Base-by-base conservation (phyloP, 257 asterid genomes). In the Gentiana macrophylla region DNA sequence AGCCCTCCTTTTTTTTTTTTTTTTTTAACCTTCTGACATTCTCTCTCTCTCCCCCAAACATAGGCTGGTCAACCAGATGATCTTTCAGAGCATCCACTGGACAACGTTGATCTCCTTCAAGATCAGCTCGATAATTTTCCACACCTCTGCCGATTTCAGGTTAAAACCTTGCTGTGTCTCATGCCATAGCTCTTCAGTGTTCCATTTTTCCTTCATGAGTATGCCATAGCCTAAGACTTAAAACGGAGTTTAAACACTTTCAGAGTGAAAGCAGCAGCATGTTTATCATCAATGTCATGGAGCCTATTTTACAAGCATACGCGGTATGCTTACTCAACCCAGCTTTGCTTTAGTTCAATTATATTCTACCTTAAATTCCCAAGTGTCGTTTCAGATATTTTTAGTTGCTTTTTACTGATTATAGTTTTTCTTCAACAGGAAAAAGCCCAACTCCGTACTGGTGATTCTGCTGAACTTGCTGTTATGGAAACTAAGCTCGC, bases 51-150 rank as follows among this genome's bases (percentile, higher is more conserved):
- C 61, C 70, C 65, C 57, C 62, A 56, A 63, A 56, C 75, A 53
- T 72, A 92, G 98, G 80, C 78, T 49, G 97, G 80, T 56, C 65
- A 64, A 52, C 74, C 85, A 12, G 94, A 84, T 65, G 97, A 92
- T 73, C 74, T 83, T 56, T 84, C 97, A 3, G 98, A 88, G 66
- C 86, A 92, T 72, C 95, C 96, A 57, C 83, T 92, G 15, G 98
- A 92, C 71, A 92, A 85, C 69, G 95, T 82, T 60, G 98, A 92
- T 73, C 93, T 92, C 79, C 98, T 92, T 62, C 97, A 92, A 70
- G 98, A 88, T 72, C 97, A 92, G 74, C 86, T 92, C 9, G 98
- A 92, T 72, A 83, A 86, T 72, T 89, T 87, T 82, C 98, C 98
- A 41, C 24, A 72, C 50, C 97, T 92, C 60, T 88, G 97, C 73